phyloP scores from a whole-genome alignment of 306 rosid genomes.

The Nissolia schottii region DNA sequence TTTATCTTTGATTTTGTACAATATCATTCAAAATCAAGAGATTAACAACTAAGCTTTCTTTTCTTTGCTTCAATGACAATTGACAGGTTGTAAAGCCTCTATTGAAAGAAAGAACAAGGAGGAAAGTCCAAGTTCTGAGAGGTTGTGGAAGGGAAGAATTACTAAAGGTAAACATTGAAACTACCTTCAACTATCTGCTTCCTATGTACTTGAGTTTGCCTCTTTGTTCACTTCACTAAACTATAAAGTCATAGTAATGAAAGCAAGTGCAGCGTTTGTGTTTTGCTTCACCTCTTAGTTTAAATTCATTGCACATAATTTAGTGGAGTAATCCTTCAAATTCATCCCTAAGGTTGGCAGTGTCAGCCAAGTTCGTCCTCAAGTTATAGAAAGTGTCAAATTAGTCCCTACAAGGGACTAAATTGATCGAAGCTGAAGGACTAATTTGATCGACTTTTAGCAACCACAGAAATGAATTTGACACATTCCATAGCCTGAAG shows the following conservation, averaged over 20 bases:
- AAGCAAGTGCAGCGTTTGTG: background rate
- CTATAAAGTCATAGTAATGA: background rate
- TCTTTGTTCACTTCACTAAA: background rate
- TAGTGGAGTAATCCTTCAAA: background rate
- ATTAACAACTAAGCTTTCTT: background rate
- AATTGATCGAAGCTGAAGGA: too few species aligned
- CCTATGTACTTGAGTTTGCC: background rate
- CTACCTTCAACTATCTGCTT: background rate
- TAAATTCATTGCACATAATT: background rate
- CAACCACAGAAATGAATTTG: too few species aligned
- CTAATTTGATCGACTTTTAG: too few species aligned
- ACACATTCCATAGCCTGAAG: too few species aligned
- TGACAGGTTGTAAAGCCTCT: slow-evolving; percentile 91
- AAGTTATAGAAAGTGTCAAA: too few species aligned
- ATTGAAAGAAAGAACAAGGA: slow-evolving; percentile 93
- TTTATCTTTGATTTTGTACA: background rate
- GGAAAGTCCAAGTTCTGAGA: slow-evolving; percentile 78
- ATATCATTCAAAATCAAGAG: slow-evolving; percentile 2
- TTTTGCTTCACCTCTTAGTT: background rate
- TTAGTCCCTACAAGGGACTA: too few species aligned
- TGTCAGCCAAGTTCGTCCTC: too few species aligned
- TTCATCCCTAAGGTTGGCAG: too few species aligned
- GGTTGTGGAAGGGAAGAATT: slow-evolving; percentile 92
- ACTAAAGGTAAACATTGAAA: slow-evolving; percentile 48
- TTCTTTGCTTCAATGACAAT: background rate